A percentile compares a stretch with the other conserved stretches of the same genome.
phyloP scores from a whole-genome alignment of 768 basidiomycete species.

The Cyathus striatus region DNA sequence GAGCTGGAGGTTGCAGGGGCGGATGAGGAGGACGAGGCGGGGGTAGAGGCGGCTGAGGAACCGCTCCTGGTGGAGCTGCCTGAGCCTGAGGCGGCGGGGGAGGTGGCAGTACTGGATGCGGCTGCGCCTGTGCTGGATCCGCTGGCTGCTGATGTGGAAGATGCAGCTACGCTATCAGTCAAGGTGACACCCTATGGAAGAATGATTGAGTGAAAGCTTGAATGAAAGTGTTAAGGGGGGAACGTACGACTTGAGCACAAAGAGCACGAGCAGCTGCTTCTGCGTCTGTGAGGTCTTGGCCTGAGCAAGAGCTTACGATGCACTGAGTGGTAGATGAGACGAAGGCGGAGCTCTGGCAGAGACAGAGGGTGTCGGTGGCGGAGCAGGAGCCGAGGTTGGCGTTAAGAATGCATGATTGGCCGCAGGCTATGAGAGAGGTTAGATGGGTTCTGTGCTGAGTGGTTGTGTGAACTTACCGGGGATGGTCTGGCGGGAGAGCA shows the following conservation, averaged over 20 bases:
- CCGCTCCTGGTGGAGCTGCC: conserved; percentile 9
- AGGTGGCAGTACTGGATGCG: conserved; percentile 5
- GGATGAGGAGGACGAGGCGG: conserved; percentile 5
- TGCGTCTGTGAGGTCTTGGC: conserved; percentile 40
- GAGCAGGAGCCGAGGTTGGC: conserved; percentile 42
- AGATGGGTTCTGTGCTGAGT: not conserved
- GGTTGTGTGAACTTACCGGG: conserved; percentile 23
- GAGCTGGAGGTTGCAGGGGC: conserved; percentile 8
- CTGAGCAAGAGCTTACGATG: conserved; percentile 40
- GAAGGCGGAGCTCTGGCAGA: conserved; percentile 48
- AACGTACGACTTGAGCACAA: conserved; percentile 47
- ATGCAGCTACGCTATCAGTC: conserved; percentile 15
- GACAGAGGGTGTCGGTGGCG: conserved; percentile 47
- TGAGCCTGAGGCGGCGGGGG: conserved; percentile 7
- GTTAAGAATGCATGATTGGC: conserved; percentile 37
- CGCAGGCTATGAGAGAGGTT: conserved; percentile 41
- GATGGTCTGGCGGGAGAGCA: conserved; percentile 29
- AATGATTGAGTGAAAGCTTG: conserved; percentile 1
- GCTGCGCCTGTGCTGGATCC: conserved; percentile 6
- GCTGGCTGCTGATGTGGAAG: conserved; percentile 5
- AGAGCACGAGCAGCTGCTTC: conserved; percentile 30
- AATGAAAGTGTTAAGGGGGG: not conserved
- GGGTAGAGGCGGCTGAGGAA: conserved; percentile 5
- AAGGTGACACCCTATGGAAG: conserved; percentile 48
- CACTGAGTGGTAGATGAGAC: conserved; percentile 41